Base-by-base conservation (phyloP, 345 rosid genomes). In the Linum lewisii region DNA sequence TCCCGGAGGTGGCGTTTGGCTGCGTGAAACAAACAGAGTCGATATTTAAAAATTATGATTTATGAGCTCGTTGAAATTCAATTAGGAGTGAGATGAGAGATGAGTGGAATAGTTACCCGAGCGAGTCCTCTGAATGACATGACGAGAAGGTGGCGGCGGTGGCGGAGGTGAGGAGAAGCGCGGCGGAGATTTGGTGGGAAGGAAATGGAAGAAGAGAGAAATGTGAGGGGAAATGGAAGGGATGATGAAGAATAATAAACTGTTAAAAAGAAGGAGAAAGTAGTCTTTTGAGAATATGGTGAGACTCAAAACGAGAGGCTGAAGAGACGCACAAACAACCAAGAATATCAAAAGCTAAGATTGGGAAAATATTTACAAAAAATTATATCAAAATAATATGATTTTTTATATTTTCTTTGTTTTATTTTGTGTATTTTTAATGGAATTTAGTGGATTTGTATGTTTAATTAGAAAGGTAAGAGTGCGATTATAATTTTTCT, bases 1-100 rank as follows among this genome's bases (percentile, higher is more conserved):
- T 81, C 42, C 95, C 96, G 2, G 96, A 84, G 9, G 80, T 67
- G 47, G 96, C 88, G 80, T 81, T 91, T 21, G 82, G 78, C 98
- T 91, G 73, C 34, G 34, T 29, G 4, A 29, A 5, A 70, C 49
- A 53, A 23, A 15, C 9, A 55, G 7, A 8, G 18, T 23, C 5
- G 1, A 29, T 18, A 53, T 53, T 60, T 57, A 51, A 61, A 34
- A 15, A 50, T n/a, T n/a, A n/a, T n/a, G n/a, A 53, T 10, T 23
- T 29, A 51, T 18, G 18, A 38, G 21, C 11, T 32, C 23, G 21
- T 54, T 62, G 50, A 47, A 58, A 4, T 57, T 57, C 23, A 8
- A 5, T 6, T 14, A 29, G 21, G 45, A 38, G 20, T 0, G 5
- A 32, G 5, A 26, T 2, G 16, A 29, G 14, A 6, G 38, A 16